Percentiles rank a stretch among this genome's conserved stretches.
phyloP scores from a whole-genome alignment of 306 rosid genomes.

The Trifolium dubium region DNA sequence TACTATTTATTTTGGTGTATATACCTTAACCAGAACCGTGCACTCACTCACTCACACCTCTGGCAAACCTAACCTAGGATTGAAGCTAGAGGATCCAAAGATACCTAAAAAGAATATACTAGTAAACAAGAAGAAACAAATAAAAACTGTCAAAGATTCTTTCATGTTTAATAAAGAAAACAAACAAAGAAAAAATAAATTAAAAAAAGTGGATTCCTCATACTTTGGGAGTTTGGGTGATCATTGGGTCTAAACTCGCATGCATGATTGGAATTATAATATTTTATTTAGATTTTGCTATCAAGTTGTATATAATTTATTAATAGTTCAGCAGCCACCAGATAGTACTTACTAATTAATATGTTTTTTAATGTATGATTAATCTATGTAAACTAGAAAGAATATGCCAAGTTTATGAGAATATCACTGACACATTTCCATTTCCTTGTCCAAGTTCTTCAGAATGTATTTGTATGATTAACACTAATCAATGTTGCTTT shows the following conservation, averaged over 20 bases:
- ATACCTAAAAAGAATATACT: slow-evolving; percentile 34
- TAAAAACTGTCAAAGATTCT: slow-evolving; percentile 37
- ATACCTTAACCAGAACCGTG: slow-evolving; percentile 30
- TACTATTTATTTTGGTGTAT: slow-evolving; percentile 34
- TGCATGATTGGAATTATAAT: slow-evolving; percentile 35
- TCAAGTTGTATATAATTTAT: slow-evolving; percentile 3
- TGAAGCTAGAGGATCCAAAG: slow-evolving; percentile 31
- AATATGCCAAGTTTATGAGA: slow-evolving; percentile 26
- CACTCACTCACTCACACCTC: slow-evolving; percentile 25
- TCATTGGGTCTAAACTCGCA: slow-evolving; percentile 47
- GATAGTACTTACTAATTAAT: slow-evolving; percentile 15
- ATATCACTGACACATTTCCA: slow-evolving; percentile 17
- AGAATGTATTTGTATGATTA: not conserved
- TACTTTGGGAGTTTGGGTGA: slow-evolving; percentile 44
- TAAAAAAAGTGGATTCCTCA: slow-evolving; percentile 35
- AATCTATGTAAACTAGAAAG: slow-evolving; percentile 1
- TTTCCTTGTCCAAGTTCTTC: slow-evolving; percentile 16
- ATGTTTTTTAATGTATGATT: slow-evolving; percentile 27
- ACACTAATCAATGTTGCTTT: not conserved
- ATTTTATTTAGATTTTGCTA: slow-evolving; percentile 29
- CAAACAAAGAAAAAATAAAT: not conserved
- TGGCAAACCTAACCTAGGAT: slow-evolving; percentile 44
- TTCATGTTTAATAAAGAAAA: slow-evolving; percentile 14
- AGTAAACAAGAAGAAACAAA: slow-evolving; percentile 37
- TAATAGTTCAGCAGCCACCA: slow-evolving; percentile 19